phyloP scores from a whole-genome alignment of 306 rosid genomes.

The Rosa multiflora region DNA sequence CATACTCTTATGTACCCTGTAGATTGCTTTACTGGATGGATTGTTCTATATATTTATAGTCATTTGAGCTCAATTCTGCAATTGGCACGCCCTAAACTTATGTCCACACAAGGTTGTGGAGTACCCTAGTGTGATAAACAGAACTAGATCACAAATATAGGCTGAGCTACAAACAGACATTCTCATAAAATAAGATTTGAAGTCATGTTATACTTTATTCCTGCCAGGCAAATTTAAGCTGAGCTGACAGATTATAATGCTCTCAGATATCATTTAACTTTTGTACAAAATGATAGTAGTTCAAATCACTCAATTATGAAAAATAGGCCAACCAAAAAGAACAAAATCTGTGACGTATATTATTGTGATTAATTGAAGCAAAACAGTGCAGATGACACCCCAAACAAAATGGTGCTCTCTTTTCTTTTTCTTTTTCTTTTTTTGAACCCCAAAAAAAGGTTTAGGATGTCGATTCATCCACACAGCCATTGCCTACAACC shows the following conservation, averaged over 20 bases:
- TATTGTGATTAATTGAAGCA: background rate
- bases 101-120: background rate
- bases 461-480: background rate
- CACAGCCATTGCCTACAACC: background rate
- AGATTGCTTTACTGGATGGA: background rate
- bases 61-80: conserved; percentile 6
- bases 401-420: background rate
- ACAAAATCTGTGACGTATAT: background rate
- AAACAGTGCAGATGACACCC: background rate
- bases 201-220: background rate
- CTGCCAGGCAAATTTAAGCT: background rate
- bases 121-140: background rate
- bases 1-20: background rate
- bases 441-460: background rate
- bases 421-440: background rate
- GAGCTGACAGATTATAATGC: background rate
- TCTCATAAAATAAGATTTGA: background rate
- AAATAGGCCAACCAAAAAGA: background rate
- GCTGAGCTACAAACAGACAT: background rate
- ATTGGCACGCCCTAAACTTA: background rate
- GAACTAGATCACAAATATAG: background rate
- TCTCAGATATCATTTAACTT: background rate
- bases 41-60: background rate
- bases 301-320: background rate
- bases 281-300: background rate